These are phyloP conservation scores for Verbena officinalis DNA, from an alignment of 257 asterid species.

Conservation along the genomic window DNA sequence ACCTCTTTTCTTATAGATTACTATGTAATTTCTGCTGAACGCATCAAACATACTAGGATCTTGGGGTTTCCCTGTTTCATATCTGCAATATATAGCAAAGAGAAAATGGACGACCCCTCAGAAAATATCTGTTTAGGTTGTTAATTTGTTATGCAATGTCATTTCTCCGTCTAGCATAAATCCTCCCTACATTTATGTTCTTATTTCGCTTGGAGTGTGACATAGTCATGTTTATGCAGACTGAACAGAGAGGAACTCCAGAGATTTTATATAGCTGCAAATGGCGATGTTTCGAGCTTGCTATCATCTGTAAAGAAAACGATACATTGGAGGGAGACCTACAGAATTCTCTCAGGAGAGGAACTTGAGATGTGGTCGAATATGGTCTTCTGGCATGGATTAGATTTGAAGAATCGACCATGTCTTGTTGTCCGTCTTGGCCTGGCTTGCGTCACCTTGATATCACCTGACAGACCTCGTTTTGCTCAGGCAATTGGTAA, in stretches of 20 bases:
- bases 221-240: conserved; percentile 52
- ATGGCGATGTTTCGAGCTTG: conserved; percentile 64
- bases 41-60: not conserved
- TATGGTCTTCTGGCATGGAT: conserved; percentile 95
- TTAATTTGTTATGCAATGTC: conserved; percentile 15
- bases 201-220: conserved; percentile 35
- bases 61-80: conserved; percentile 10
- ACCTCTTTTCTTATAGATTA: not conserved
- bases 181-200: conserved; percentile 14
- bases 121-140: conserved; percentile 11
- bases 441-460: conserved; percentile 65
- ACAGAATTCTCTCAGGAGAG: conserved; percentile 72
- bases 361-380: conserved; percentile 92
- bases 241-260: conserved; percentile 66
- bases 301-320: conserved; percentile 76
- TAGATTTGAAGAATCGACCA: conserved; percentile 64
- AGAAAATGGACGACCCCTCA: not conserved
- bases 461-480: conserved; percentile 72
- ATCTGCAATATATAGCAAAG: conserved; percentile 9
- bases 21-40: conserved; percentile 4
- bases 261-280: conserved; percentile 72
- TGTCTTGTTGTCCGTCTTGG: conserved; percentile 94
- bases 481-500: conserved; percentile 95
- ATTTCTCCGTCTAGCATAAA: not conserved
- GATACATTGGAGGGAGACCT: conserved; percentile 87